These are phyloP conservation scores for Coriolopsis trogii DNA, from an alignment of 1,284 basidiomycete species.

Conservation along the genomic window DNA sequence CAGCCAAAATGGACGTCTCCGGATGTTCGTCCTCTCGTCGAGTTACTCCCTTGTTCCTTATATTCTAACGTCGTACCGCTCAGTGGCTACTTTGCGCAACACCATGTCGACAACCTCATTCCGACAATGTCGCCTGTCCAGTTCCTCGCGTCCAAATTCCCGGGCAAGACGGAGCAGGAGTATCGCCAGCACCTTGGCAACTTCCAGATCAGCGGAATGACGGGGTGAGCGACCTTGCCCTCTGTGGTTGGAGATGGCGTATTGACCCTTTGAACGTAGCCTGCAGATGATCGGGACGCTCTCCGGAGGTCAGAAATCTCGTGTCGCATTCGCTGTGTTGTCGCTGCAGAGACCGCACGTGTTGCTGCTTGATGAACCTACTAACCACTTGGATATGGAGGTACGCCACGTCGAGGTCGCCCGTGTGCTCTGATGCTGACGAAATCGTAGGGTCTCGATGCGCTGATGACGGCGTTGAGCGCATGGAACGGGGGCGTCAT, in stretches of 20 bases:
- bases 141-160: constrained; percentile 90
- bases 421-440: neutral
- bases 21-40: constrained; percentile 63
- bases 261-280: constrained; percentile 37
- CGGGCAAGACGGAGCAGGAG: constrained; percentile 96
- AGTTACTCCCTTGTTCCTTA: too few species aligned
- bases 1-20: constrained; percentile 87
- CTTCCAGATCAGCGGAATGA: constrained; percentile 98
- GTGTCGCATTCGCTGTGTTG: constrained; percentile 94
- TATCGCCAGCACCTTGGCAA: constrained; percentile 96
- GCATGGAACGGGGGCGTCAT: constrained; percentile 97
- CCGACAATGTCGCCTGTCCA: constrained; percentile 88
- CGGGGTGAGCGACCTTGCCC: constrained; percentile 57
- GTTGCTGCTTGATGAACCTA: constrained; percentile 92
- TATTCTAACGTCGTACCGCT: neutral
- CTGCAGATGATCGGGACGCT: constrained; percentile 82
- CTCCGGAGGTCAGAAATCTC: constrained; percentile 96
- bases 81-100: constrained; percentile 95
- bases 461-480: constrained; percentile 86
- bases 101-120: constrained; percentile 94
- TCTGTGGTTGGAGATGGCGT: neutral
- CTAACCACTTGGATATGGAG: constrained; percentile 97
- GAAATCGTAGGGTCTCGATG: constrained; percentile 80
- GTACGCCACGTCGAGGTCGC: constrained; percentile 35
- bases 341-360: constrained; percentile 90